These are phyloP conservation scores for Kalmanozyma brasiliensis DNA, from an alignment of 1,284 basidiomycete species.

Conservation along the genomic window DNA sequence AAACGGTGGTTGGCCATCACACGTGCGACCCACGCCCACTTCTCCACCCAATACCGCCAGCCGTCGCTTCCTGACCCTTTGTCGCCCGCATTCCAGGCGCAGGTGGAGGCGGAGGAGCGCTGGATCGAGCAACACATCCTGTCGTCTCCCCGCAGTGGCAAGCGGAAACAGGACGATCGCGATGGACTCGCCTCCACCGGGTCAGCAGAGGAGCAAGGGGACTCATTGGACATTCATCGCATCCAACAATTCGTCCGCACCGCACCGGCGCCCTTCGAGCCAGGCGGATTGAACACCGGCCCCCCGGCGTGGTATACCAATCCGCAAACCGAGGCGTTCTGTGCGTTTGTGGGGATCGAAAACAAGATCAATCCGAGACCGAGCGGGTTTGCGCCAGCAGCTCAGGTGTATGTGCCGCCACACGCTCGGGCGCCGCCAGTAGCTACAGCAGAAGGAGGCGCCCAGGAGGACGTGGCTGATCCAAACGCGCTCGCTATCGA, in stretches of 20 bases:
- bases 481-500: constrained; percentile 40
- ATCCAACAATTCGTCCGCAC: constrained; percentile 58
- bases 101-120: constrained; percentile 68
- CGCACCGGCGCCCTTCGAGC: constrained; percentile 69
- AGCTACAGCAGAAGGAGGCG: too few relatives aligned
- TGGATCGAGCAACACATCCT: constrained; percentile 74
- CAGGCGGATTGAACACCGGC: constrained; percentile 65
- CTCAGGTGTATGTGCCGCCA: too few relatives aligned
- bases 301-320: constrained; percentile 80
- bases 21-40: constrained; percentile 82
- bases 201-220: background rate
- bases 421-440: too few relatives aligned
- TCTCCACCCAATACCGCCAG: constrained; percentile 73
- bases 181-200: constrained; percentile 5
- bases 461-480: too few relatives aligned
- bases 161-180: constrained; percentile 66
- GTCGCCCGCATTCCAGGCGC: constrained; percentile 69
- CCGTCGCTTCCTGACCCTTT: constrained; percentile 75
- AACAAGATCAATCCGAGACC: constrained; percentile 70
- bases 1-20: constrained; percentile 91
- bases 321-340: constrained; percentile 89
- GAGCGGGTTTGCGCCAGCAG: background rate
- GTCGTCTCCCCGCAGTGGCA: constrained; percentile 72
- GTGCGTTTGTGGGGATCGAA: constrained; percentile 79
- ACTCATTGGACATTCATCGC: constrained; percentile 20